phyloP scores from a whole-genome alignment of 495 filamentous ascomycete species.

The Geoglossum glabrum region DNA sequence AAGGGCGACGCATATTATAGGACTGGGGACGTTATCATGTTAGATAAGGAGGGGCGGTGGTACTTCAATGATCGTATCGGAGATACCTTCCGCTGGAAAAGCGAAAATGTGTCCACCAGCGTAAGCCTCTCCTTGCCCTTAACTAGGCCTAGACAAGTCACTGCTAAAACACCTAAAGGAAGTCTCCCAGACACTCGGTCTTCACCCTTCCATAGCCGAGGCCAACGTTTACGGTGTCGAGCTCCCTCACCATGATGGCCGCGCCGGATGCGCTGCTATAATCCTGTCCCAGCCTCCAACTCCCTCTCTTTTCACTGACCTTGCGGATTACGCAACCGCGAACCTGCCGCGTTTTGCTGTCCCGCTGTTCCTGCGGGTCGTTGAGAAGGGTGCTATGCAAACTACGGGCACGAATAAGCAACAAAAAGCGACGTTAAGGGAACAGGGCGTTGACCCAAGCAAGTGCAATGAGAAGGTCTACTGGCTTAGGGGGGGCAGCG shows the following conservation, averaged over 20 bases:
- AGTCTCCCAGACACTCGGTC: slow-evolving; percentile 51
- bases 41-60: slow-evolving; percentile 50
- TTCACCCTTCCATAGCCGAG: slow-evolving; percentile 46
- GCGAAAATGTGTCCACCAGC: slow-evolving; percentile 75
- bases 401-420: slow-evolving; percentile 78
- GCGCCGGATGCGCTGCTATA: slow-evolving; percentile 66
- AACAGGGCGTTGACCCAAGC: slow-evolving; percentile 50
- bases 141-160: neutral
- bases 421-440: slow-evolving; percentile 51
- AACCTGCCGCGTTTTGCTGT: slow-evolving; percentile 53
- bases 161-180: slow-evolving; percentile 22
- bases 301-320: slow-evolving; percentile 31
- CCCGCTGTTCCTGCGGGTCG: slow-evolving; percentile 57
- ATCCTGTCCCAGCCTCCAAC: slow-evolving; percentile 47
- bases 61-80: slow-evolving; percentile 84
- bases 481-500: slow-evolving; percentile 33
- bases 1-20: slow-evolving; percentile 81
- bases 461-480: slow-evolving; percentile 36
- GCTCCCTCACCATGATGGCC: slow-evolving; percentile 66
- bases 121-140: neutral
- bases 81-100: slow-evolving; percentile 92
- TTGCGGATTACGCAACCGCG: slow-evolving; percentile 36
- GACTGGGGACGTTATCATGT: slow-evolving; percentile 61
- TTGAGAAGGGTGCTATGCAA: slow-evolving; percentile 26
- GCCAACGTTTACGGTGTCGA: slow-evolving; percentile 79